Evolutionary conservation across 768 basidiomycete genomes (phyloP), one percentile per base, ranked within the genome.

Genomic region (Agaricus subrufescens): DNA sequence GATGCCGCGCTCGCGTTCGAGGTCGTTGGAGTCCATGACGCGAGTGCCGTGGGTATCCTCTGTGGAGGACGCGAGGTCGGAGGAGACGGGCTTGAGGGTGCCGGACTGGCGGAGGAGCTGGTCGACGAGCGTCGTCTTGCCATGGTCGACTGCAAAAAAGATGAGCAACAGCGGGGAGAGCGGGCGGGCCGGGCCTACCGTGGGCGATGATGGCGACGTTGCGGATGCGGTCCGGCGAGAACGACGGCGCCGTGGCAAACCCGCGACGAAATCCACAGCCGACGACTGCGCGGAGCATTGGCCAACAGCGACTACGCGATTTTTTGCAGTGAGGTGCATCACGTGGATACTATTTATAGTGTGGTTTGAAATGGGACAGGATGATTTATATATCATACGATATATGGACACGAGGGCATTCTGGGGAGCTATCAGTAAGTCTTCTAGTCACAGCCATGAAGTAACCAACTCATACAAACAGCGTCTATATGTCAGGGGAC

Each of bases 1-100:
- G 52, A 84, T 84, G 9, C 83, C 82, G 2, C 83, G 77, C 58
- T 83, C 82, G 30, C 77, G 73, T 66, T 84, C 83, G 7, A 79
- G 69, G 69, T 77, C 77, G 61, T 78, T 77, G 1, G 77, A 78
- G 65, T 80, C 78, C 78, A 80, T 80, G 23, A 79, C 65, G 3
- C 78, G 73, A 0, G 75, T 77, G 49, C 73, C 69, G 61, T 74
- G 75, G 1, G 67, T 72, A 37, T 71, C 67, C 46, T 74, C 19
- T 44, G 45, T 29, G 39, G 61, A 27, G 65, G 60, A 10, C 67
- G 62, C 11, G 62, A 58, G 11, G 10, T 73, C 65, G 0, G 69
- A 60, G 4, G 57, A 6, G 54, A 57, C 3, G 74, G 71, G 5
- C 69, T 63, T 10, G 73, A 71, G 8, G 73, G 69, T 79, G 0